A percentile compares a stretch with the other conserved stretches of the same genome.
Evolutionary conservation across 768 basidiomycete genomes (phyloP).

Genomic region (Boletus pseudopeckii): DNA sequence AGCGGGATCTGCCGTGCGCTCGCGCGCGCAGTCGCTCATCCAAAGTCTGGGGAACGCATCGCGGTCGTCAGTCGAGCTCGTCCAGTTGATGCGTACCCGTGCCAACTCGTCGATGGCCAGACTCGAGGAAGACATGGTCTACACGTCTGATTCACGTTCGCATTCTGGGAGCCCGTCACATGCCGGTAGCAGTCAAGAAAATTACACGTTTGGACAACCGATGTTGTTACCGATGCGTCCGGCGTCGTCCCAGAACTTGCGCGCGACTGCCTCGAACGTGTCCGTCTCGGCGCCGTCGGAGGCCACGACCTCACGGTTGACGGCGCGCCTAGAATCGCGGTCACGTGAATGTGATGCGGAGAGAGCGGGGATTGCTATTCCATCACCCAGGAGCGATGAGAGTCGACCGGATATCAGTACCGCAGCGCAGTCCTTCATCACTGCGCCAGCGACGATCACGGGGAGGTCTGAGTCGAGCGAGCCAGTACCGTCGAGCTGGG

Average conservation of each 20-base stretch:
- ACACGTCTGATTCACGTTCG: conserved; percentile 34
- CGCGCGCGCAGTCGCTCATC: conserved; percentile 63
- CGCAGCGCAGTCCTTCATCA: conserved; percentile 65
- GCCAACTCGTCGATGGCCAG: conserved; percentile 69
- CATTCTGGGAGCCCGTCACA: conserved; percentile 47
- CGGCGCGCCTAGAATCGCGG: conserved; percentile 14
- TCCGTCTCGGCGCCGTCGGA: conserved; percentile 28
- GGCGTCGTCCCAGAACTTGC: conserved; percentile 18
- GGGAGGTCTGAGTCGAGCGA: conserved; percentile 53
- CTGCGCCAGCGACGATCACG: conserved; percentile 57
- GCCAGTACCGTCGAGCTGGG: conserved; percentile 48
- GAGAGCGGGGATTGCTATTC: conserved; percentile 28
- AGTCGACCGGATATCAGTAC: conserved; percentile 65
- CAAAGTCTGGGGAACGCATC: conserved; percentile 62
- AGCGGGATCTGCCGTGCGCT: conserved; percentile 53
- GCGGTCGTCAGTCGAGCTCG: conserved; percentile 56
- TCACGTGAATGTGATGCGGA: conserved; percentile 14
- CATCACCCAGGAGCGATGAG: conserved; percentile 22
- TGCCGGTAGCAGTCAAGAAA: conserved; percentile 49
- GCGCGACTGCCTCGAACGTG: conserved; percentile 13
- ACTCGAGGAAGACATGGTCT: conserved; percentile 52
- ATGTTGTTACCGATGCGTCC: conserved; percentile 35
- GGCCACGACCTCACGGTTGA: conserved; percentile 23
- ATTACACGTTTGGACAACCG: conserved; percentile 71
- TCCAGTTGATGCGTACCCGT: conserved; percentile 47